Percentiles rank a stretch among this genome's conserved stretches.
phyloP scores from a whole-genome alignment of 805 yeast species.

The Komagataella pastoris region DNA sequence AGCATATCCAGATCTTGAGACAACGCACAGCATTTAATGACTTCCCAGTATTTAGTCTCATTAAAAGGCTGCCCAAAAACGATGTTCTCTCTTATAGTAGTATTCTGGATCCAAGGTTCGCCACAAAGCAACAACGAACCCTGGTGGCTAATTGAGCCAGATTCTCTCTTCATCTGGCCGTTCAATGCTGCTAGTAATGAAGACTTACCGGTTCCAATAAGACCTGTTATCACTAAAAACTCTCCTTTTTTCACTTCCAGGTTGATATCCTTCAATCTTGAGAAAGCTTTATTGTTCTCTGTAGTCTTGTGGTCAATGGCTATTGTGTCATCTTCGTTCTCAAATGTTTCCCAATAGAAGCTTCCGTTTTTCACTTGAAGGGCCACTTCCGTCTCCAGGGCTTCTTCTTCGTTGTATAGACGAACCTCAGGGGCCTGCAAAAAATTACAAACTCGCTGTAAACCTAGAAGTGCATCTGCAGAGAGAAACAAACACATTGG shows the following conservation, averaged over 20 bases:
- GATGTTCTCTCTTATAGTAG: conserved; percentile 35
- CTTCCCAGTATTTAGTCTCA: conserved; percentile 23
- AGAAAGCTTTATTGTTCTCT: conserved; percentile 12
- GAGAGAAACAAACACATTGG: conserved; percentile 59
- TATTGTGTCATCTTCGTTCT: conserved; percentile 13
- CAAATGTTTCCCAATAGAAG: conserved; percentile 59
- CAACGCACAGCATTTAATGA: conserved; percentile 36
- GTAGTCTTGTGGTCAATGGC: background rate
- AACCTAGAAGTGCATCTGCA: conserved; percentile 50
- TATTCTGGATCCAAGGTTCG: conserved; percentile 39
- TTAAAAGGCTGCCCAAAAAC: conserved; percentile 35
- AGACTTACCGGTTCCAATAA: conserved; percentile 67
- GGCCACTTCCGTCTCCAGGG: conserved; percentile 6
- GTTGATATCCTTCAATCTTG: conserved; percentile 36
- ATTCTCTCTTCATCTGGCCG: conserved; percentile 41
- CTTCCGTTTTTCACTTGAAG: conserved; percentile 38
- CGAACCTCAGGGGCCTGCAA: conserved; percentile 23
- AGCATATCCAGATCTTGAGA: conserved; percentile 30
- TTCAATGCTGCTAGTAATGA: conserved; percentile 51
- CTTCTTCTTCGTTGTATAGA: conserved; percentile 11
- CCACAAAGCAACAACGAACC: conserved; percentile 42
- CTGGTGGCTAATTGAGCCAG: conserved; percentile 33
- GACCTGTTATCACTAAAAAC: conserved; percentile 64
- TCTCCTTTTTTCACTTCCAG: conserved; percentile 49
- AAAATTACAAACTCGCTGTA: conserved; percentile 41